These are phyloP conservation scores for Coemansia javaensis DNA, from an alignment of 192 early-diverging fungal species.

Conservation along the genomic window DNA sequence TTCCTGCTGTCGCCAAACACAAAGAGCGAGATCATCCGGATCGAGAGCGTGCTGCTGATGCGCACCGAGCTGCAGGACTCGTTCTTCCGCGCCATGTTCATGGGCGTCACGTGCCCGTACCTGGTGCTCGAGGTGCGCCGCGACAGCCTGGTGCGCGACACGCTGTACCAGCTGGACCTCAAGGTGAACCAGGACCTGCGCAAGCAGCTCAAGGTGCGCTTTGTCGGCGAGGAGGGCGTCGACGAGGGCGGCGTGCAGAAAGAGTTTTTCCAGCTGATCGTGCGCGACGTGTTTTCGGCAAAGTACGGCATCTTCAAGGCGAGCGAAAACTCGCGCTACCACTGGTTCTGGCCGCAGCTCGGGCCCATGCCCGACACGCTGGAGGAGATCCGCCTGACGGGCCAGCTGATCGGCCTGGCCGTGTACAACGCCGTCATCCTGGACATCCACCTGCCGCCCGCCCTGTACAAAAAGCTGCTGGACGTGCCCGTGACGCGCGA, in stretches of 20 bases:
- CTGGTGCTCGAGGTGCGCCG: constrained; percentile 66
- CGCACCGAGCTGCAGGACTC: constrained; percentile 66
- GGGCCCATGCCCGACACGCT: constrained; percentile 49
- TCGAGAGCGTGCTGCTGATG: constrained; percentile 68
- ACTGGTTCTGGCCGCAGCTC: constrained; percentile 74
- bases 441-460: constrained; percentile 83
- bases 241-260: constrained; percentile 93
- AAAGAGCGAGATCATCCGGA: constrained; percentile 69
- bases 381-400: constrained; percentile 83
- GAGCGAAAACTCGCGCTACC: constrained; percentile 75
- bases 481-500: constrained; percentile 59
- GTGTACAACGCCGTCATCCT: constrained; percentile 91
- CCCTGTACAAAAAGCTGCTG: constrained; percentile 85
- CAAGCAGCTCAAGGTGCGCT: constrained; percentile 85
- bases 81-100: constrained; percentile 73
- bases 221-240: constrained; percentile 90
- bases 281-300: constrained; percentile 80
- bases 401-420: constrained; percentile 83
- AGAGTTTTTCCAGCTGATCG: constrained; percentile 89
- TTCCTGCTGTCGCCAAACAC: constrained; percentile 67
- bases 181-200: constrained; percentile 81
- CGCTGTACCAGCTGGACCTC: constrained; percentile 66
- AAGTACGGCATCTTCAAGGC: constrained; percentile 79
- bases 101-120: constrained; percentile 70
- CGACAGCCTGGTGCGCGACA: constrained; percentile 67